A percentile compares a stretch with the other conserved stretches of the same genome.
These are phyloP conservation scores for Durotheca rogersii DNA, from an alignment of 495 filamentous ascomycete species.

Conservation along the genomic window DNA sequence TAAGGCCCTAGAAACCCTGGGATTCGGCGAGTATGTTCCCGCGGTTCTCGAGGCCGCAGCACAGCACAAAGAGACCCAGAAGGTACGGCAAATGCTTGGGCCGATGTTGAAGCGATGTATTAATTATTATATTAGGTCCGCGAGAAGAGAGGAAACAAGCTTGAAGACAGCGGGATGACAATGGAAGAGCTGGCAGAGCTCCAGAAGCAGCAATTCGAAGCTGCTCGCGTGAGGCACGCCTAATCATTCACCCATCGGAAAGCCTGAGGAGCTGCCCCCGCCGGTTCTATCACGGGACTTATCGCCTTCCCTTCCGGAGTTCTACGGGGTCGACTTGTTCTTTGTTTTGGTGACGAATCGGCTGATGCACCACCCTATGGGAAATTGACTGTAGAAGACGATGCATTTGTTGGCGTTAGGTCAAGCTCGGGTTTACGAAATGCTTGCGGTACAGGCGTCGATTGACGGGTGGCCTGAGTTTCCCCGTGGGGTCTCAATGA, in stretches of 20 bases:
- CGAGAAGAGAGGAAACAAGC: slow-evolving; percentile 95
- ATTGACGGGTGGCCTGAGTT: background rate
- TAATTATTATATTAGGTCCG: slow-evolving; percentile 63
- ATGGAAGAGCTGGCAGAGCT: slow-evolving; percentile 85
- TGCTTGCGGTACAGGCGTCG: slow-evolving; percentile 18
- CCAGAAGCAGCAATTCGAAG: slow-evolving; percentile 87
- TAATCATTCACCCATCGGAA: slow-evolving; percentile 20
- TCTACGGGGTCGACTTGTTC: slow-evolving; percentile 1
- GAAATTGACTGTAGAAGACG: background rate
- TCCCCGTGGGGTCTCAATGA: slow-evolving; percentile 7
- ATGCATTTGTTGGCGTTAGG: slow-evolving; percentile 27
- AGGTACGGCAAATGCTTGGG: slow-evolving; percentile 57
- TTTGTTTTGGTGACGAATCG: slow-evolving; percentile 1
- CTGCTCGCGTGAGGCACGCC: slow-evolving; percentile 58
- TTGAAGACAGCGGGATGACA: slow-evolving; percentile 87
- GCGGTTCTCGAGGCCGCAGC: slow-evolving; percentile 84
- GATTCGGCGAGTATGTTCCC: slow-evolving; percentile 85
- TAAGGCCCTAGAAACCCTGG: slow-evolving; percentile 83
- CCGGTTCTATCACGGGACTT: background rate
- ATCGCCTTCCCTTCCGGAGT: background rate
- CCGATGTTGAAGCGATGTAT: background rate
- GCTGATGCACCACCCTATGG: background rate
- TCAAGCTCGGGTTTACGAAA: slow-evolving; percentile 7
- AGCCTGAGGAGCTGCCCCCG: background rate
- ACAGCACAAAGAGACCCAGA: slow-evolving; percentile 88